Evolutionary conservation across 768 basidiomycete species (phyloP), one percentile per base, ranked within the genome.

Genomic region (Phaeolepiota aurea): DNA sequence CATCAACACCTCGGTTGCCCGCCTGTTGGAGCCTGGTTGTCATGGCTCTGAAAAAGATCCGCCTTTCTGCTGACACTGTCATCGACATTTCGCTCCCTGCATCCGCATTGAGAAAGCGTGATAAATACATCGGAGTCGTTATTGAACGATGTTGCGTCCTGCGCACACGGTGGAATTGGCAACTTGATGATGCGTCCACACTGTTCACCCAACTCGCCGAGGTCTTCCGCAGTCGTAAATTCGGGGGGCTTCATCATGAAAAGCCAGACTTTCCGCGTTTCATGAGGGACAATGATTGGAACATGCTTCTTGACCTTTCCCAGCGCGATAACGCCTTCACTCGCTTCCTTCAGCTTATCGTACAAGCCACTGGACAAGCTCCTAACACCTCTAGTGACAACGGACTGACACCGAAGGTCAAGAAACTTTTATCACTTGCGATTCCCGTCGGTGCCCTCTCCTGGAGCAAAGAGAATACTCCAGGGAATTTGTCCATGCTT

Each of bases 281-380:
- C 59, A 66, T 88, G 48, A 64, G 72, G 34, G 48, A 72, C 3
- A 63, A 67, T 33, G 68, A 87, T 48, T 63, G 78, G 53, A 58
- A 61, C 2, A 59, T 79, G 9, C 68, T 88, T 3, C 64, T 64
- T 13, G 57, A 65, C 14, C 65, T 68, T 37, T 69, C 77, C 19
- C 57, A 61, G 13, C 56, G 58, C 13, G 92, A 94, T 50, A 77
- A 83, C 1, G 76, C 85, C 1, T 92, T 84, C 52, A 70, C 76
- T n/a, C 54, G 87, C 4, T 87, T 91, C 53, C 66, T 94, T 33
- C 89, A 91, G 55, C 68, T 96, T 41, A 67, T 92, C 22, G 74
- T 82, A n/a, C 75, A 76, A 33, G 80, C 82, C 0, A 67, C 66
- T 16, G 49, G 52, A 20, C n/a, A n/a, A n/a, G 16, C 42, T 2